These are phyloP conservation scores for Emiliania huxleyi DNA, from an alignment of 78 protist species.

Conservation along the genomic window DNA sequence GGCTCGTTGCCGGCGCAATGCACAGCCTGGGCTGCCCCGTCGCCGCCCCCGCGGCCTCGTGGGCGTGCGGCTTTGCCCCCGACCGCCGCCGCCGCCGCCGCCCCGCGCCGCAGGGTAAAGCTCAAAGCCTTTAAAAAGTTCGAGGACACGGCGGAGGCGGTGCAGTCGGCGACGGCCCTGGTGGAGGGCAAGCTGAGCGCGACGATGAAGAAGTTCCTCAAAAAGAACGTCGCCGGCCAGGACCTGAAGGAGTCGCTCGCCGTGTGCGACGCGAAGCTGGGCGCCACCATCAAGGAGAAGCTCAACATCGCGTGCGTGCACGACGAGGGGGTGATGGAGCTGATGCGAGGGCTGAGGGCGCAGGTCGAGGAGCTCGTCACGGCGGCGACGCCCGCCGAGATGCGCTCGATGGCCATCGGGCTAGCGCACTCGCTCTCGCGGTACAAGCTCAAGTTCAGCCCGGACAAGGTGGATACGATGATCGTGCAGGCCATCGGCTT, in stretches of 20 bases:
- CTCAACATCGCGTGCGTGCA: constrained; percentile 64
- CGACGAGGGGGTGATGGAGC: constrained; percentile 44
- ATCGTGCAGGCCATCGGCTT: constrained; percentile 94
- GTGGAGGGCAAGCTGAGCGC: constrained; percentile 78
- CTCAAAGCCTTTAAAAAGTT: constrained; percentile 84
- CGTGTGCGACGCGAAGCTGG: constrained; percentile 90
- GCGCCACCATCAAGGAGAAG: constrained; percentile 81
- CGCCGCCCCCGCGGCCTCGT: too few relatives aligned
- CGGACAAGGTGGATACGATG: constrained; percentile 98
- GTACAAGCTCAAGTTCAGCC: constrained; percentile 97
- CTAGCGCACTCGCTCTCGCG: constrained; percentile 93
- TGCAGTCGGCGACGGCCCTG: constrained; percentile 84
- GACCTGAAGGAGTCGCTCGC: constrained; percentile 68
- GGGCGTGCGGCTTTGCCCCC: background rate
- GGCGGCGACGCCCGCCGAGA: constrained; percentile 61
- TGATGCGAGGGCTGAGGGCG: constrained; percentile 75
- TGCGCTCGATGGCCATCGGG: constrained; percentile 86
- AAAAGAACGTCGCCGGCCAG: constrained; percentile 64
- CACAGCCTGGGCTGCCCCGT: too few relatives aligned
- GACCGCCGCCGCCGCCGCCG: too few relatives aligned
- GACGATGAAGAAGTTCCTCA: constrained; percentile 79
- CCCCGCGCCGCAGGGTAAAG: constrained; percentile 71
- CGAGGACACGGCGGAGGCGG: constrained; percentile 84
- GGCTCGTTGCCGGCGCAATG: too few relatives aligned
- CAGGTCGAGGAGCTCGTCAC: constrained; percentile 68